Evolutionary conservation across 352 stramenopile species (phyloP), one percentile per base, ranked within the genome.

Genomic region (Phytopythium boreale): DNA sequence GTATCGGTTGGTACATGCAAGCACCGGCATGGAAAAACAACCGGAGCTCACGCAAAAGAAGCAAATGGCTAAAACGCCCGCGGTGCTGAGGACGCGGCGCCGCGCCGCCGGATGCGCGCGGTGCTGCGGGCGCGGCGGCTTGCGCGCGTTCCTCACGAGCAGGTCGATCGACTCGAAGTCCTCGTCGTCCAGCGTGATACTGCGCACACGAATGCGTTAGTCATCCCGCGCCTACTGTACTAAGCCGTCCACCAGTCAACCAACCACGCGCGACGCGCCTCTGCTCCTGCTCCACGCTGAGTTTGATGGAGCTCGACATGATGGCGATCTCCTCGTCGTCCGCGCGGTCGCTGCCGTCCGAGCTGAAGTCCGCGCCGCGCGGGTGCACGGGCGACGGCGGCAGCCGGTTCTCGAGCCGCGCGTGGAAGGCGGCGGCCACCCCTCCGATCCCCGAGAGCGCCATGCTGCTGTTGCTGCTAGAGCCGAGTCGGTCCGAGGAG

Each of bases 301-400:
- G 46, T 6, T 44, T 37, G 31, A 57, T 36, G 24, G 59, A 62
- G 46, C 62, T 60, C 19, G 59, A 63, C 59, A 70, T 62, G 52
- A 70, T 65, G 52, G 60, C 64, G 53, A 70, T 62, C 41, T 70
- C 64, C 14, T 67, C 64, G 37, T 70, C 64, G 19, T 60, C 55
- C n/a, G 55, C 34, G 34, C 34, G 55, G 11, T 24, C 20, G 52
- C 52, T 51, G 37, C 26, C 41, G 39, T 50, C 55, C 19, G n/a
- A 24, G 34, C 55, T 47, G 19, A 49, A 20, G 11, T 22, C n/a
- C 36, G 26, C 22, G 36, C 2, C 19, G 29, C 15, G 36, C 31
- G 34, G 14, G 22, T 4, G n/a, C 15, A 8, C 15, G 1, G 29
- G 50, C 50, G 29, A 56, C 15, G 11, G 26, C 9, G 27, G 50